Percentiles rank a stretch among this genome's conserved stretches.
These are phyloP conservation scores for Porphyrellus cyaneotinctus DNA, from an alignment of 768 basidiomycete species.

Conservation along the genomic window DNA sequence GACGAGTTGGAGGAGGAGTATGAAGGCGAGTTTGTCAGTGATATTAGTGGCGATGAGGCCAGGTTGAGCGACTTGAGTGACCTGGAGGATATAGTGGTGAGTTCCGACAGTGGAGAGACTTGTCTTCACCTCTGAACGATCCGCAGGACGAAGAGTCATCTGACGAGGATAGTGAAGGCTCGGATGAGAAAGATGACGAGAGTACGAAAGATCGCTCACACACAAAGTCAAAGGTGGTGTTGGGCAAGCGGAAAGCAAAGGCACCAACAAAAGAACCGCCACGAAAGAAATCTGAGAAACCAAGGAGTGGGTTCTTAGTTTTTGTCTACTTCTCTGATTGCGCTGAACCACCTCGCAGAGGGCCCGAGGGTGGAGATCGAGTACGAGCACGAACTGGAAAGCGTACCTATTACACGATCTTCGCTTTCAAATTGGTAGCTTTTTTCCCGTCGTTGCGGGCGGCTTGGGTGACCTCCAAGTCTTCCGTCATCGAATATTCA, in stretches of 20 bases:
- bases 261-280: slow-evolving; percentile 38
- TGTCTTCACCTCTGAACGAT: slow-evolving; percentile 18
- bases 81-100: slow-evolving; percentile 63
- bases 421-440: slow-evolving; percentile 53
- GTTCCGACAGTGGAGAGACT: slow-evolving; percentile 21
- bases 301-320: slow-evolving; percentile 49
- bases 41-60: slow-evolving; percentile 49
- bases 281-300: slow-evolving; percentile 56
- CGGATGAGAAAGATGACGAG: slow-evolving; percentile 38
- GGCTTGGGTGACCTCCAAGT: neutral
- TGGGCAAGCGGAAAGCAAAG: slow-evolving; percentile 69
- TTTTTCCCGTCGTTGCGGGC: neutral
- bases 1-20: slow-evolving; percentile 49
- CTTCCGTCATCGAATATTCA: neutral
- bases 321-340: neutral
- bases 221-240: slow-evolving; percentile 41
- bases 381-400: slow-evolving; percentile 91
- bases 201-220: slow-evolving; percentile 34
- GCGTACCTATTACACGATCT: slow-evolving; percentile 50
- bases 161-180: slow-evolving; percentile 43
- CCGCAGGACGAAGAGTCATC: slow-evolving; percentile 32
- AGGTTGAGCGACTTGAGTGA: slow-evolving; percentile 44
- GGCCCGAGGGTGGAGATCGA: slow-evolving; percentile 90
- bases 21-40: slow-evolving; percentile 55
- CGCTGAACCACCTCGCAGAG: slow-evolving; percentile 36